Evolutionary conservation across 768 basidiomycete species (phyloP).

Genomic region (Pholiota molesta): DNA sequence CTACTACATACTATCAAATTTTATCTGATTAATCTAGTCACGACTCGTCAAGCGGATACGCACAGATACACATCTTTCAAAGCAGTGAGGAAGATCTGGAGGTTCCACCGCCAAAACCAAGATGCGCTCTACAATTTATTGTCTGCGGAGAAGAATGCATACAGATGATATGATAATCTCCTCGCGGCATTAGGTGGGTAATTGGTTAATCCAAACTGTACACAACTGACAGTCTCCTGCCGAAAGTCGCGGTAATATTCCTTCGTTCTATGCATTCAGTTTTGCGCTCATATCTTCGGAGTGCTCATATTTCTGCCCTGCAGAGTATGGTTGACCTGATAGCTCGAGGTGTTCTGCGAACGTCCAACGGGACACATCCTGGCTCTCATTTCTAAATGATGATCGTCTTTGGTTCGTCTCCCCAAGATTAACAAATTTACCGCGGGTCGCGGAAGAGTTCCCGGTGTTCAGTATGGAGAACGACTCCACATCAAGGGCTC

Average conservation of each 20-base stretch:
- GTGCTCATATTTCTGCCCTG: too few species aligned
- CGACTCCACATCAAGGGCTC: neutral
- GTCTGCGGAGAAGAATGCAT: neutral
- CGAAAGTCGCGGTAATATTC: too few species aligned
- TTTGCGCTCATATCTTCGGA: too few species aligned
- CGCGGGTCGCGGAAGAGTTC: neutral
- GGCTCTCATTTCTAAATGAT: too few species aligned
- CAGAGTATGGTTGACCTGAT: too few species aligned
- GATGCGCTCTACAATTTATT: neutral
- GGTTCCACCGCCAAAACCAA: neutral
- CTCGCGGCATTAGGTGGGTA: slow-evolving; percentile 13
- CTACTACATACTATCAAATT: too few species aligned
- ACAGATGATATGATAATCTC: neutral
- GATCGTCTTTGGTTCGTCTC: too few species aligned
- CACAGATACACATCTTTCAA: neutral
- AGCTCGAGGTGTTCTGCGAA: too few species aligned
- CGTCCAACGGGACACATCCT: too few species aligned
- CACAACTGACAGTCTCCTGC: neutral
- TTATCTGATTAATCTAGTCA: too few species aligned
- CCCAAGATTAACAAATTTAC: neutral
- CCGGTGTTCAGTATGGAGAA: neutral
- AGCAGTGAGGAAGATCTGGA: neutral
- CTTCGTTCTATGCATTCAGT: too few species aligned
- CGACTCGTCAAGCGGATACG: too few species aligned
- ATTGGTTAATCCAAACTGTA: slow-evolving; percentile 4